phyloP scores from a whole-genome alignment of 345 rosid species.

The Viola odorata region DNA sequence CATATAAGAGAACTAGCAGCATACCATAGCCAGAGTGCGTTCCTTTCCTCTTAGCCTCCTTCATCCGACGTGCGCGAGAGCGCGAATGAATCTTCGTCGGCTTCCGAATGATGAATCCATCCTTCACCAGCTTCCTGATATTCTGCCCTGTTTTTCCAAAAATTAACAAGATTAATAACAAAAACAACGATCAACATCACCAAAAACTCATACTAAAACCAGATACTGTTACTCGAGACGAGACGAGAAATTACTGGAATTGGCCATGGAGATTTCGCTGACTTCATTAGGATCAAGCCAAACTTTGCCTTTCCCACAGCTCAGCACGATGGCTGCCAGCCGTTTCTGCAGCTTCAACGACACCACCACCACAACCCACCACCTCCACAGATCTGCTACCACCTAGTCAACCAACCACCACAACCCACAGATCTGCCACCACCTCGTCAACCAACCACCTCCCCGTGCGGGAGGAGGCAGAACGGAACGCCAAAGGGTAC shows the following conservation, averaged over 20 bases:
- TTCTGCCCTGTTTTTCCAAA: slow-evolving; percentile 58
- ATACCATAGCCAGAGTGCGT: slow-evolving; percentile 96
- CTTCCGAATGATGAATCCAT: slow-evolving; percentile 93
- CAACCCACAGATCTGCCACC: no score
- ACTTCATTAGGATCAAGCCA: slow-evolving; percentile 72
- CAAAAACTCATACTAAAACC: background rate
- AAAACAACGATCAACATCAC: background rate
- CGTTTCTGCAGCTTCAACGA: slow-evolving; percentile 82
- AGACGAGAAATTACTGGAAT: slow-evolving; percentile 40
- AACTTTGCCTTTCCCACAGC: slow-evolving; percentile 58
- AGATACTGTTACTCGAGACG: background rate
- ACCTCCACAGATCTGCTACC: no score
- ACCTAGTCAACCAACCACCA: no score
- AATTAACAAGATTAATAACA: background rate
- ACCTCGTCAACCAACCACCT: no score
- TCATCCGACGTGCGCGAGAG: slow-evolving; percentile 78
- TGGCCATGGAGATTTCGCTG: slow-evolving; percentile 69
- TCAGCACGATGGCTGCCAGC: slow-evolving; percentile 63
- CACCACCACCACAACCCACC: no score
- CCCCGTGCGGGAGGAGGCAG: no score
- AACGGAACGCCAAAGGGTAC: no score
- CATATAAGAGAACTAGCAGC: background rate
- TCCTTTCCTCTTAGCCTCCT: slow-evolving; percentile 87
- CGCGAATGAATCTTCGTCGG: slow-evolving; percentile 98
- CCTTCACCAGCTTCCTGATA: slow-evolving; percentile 89